Evolutionary conservation across 1,284 basidiomycete genomes (phyloP).

Genomic region (Hymenochaete sp.): DNA sequence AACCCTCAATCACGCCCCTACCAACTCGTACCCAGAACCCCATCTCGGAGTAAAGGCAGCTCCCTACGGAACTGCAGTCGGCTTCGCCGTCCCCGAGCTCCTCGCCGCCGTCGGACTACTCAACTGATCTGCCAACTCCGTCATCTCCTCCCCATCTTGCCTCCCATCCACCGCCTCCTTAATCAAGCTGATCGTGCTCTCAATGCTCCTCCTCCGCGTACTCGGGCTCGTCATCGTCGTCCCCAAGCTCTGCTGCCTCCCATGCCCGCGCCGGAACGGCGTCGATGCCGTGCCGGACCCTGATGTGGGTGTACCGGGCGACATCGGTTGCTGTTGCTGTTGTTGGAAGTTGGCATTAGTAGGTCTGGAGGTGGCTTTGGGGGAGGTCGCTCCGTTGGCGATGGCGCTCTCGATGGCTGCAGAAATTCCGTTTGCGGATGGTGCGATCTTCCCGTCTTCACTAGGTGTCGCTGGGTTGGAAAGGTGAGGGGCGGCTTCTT

Average conservation of each 20-base stretch:
- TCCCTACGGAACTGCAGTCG: too few species aligned
- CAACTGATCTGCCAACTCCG: conserved; percentile 19
- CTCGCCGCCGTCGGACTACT: conserved; percentile 15
- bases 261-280: conserved; percentile 69
- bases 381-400: conserved; percentile 31
- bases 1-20: too few species aligned
- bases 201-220: conserved; percentile 84
- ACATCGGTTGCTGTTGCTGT: conserved; percentile 25
- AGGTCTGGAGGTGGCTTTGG: conserved; percentile 24
- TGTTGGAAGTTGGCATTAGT: conserved; percentile 19
- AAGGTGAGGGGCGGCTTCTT: conserved; percentile 40
- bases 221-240: conserved; percentile 96
- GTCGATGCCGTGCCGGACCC: conserved; percentile 27
- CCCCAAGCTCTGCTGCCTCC: conserved; percentile 82
- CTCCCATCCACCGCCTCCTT: conserved; percentile 78
- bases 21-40: too few species aligned
- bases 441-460: conserved; percentile 35
- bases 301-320: conserved; percentile 26
- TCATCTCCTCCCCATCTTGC: conserved; percentile 19
- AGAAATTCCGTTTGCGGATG: conserved; percentile 46
- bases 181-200: conserved; percentile 94
- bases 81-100: too few species aligned
- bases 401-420: conserved; percentile 44
- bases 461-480: conserved; percentile 43
- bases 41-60: too few species aligned